These are phyloP conservation scores for Telopea speciosissima DNA, from an alignment of 177 flowering plant genomes.

Conservation along the genomic window DNA sequence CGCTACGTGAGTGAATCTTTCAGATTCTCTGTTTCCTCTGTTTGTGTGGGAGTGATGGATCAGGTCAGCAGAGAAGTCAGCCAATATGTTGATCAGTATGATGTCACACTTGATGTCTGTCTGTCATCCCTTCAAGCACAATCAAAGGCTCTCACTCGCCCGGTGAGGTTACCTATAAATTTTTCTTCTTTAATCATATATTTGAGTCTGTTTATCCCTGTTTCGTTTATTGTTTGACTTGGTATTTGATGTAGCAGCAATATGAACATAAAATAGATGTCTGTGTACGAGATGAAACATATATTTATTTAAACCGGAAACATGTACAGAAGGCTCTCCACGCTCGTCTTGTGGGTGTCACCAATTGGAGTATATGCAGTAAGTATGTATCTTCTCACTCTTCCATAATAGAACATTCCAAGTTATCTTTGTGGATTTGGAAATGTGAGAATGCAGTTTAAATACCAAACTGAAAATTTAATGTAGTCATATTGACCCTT, in stretches of 20 bases:
- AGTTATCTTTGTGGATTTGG: neutral
- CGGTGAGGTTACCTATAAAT: neutral
- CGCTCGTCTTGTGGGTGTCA: neutral
- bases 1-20: neutral
- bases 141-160: neutral
- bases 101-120: neutral
- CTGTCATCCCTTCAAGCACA: neutral
- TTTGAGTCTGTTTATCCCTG: neutral
- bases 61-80: neutral
- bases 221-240: neutral
- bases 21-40: neutral
- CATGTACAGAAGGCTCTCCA: constrained; percentile 39
- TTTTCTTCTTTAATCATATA: neutral
- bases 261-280: constrained; percentile 21
- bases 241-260: neutral
- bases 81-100: neutral
- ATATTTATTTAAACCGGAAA: constrained; percentile 24
- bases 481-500: too few relatives aligned
- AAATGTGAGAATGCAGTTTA: too few relatives aligned
- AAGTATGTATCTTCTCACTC: neutral
- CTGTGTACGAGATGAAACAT: constrained; percentile 24
- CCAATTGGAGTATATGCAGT: neutral
- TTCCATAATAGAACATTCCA: neutral
- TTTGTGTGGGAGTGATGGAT: neutral
- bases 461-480: too few relatives aligned